Evolutionary conservation across 2,329 filamentous ascomycete species (phyloP).

Genomic region (Lachnellula arida): DNA sequence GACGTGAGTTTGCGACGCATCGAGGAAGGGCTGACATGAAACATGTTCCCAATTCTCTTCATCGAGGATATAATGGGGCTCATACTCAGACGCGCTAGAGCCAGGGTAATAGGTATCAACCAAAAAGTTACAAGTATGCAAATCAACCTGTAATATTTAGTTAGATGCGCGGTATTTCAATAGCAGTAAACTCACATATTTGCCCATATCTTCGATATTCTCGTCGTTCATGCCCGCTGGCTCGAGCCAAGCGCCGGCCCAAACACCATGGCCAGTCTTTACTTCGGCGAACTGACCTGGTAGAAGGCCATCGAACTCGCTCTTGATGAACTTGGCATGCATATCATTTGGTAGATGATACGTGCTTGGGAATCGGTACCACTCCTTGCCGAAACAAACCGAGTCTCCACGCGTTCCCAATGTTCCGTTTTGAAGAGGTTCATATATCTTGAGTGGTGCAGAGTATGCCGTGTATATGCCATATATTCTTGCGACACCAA

Average conservation of each 20-base stretch:
- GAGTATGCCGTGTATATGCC: conserved; percentile 79
- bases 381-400: conserved; percentile 92
- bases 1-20: conserved; percentile 67
- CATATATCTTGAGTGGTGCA: conserved; percentile 70
- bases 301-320: conserved; percentile 81
- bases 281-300: conserved; percentile 87
- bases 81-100: conserved; percentile 54
- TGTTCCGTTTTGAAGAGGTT: conserved; percentile 53
- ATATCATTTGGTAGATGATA: conserved; percentile 84
- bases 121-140: conserved; percentile 73
- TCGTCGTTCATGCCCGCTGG: conserved; percentile 86
- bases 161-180: conserved; percentile 1
- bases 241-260: conserved; percentile 77
- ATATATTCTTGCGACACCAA: conserved; percentile 67
- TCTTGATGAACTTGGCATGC: conserved; percentile 83
- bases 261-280: conserved; percentile 60
- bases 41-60: conserved; percentile 71
- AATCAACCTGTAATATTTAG: conserved; percentile 47
- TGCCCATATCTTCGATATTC: conserved; percentile 79
- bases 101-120: conserved; percentile 79
- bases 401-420: conserved; percentile 58
- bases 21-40: conserved; percentile 74
- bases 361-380: conserved; percentile 95
- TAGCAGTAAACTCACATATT: conserved; percentile 60
- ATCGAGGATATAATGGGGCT: conserved; percentile 78